Percentiles rank a stretch among this genome's conserved stretches.
Evolutionary conservation across 352 stramenopile species (phyloP).

Genomic region (Globisporangium perplexum): DNA sequence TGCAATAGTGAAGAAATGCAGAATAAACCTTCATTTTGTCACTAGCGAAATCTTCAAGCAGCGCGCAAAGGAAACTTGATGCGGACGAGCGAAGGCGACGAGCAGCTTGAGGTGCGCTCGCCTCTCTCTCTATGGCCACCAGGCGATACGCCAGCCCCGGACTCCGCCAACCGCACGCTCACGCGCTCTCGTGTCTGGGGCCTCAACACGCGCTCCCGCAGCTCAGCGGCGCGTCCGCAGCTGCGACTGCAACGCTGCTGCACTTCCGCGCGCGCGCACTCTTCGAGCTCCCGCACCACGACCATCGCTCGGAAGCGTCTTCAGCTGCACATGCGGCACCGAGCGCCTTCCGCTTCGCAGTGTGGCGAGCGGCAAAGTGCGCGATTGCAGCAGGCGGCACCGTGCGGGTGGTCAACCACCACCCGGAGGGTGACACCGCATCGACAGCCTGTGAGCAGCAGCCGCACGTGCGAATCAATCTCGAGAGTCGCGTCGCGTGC

Average conservation of each 20-base stretch:
- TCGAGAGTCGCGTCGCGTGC: conserved; percentile 13
- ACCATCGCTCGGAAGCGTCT: not conserved
- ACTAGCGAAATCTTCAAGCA: no score
- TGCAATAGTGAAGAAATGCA: no score
- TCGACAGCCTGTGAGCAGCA: not conserved
- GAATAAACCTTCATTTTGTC: no score
- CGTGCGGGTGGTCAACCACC: not conserved
- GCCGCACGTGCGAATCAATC: conserved; percentile 6
- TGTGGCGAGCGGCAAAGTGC: not conserved
- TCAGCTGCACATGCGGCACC: not conserved
- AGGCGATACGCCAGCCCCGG: no score
- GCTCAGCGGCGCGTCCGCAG: no score
- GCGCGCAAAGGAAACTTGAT: no score
- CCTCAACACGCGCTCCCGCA: no score
- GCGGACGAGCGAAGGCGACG: no score
- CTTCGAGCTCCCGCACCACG: not conserved
- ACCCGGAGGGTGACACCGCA: not conserved
- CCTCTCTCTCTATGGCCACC: no score
- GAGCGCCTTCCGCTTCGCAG: not conserved
- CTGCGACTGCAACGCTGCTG: not conserved
- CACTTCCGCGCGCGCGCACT: not conserved
- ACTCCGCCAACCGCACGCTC: no score
- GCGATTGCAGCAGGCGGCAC: not conserved
- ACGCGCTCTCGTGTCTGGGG: no score
- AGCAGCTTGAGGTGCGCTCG: no score